Base-by-base conservation (phyloP, 768 basidiomycete species). In the Collybia sp. region DNA sequence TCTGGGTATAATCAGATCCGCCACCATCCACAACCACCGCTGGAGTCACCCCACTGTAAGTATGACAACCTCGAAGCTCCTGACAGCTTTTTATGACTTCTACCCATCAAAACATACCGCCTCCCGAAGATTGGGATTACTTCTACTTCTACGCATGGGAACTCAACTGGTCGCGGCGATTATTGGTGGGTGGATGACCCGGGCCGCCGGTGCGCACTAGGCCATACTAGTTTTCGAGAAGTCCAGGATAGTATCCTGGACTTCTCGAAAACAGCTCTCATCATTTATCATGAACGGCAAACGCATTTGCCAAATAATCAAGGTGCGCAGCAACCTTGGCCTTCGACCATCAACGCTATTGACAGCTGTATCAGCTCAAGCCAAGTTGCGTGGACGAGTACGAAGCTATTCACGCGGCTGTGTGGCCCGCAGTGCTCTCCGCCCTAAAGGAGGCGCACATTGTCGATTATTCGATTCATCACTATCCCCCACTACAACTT, bases 381-480 rank as follows among this genome's bases (percentile, higher is more conserved):
- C 77, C 79, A 2, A 64, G 67, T 3, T 61, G 66, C 3, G 72
- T 62, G 12, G 69, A 63, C 8, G 77, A 80, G 52, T 84, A 83
- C 64, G 76, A 71, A 46, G 54, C 60, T n/a, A 59, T 82, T 36
- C 88, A 89, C 53, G 69, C 72, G 0, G 68, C 68, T 5, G 82
- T 84, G 38, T 88, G 85, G 83, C 83, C 83, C 2, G 67, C 73
- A 16, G 85, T 89, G 2, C 77, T 89, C 17, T 75, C 72, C 18
- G 74, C 84, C 6, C 69, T 88, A 17, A 68, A 74, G 48, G 70
- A 73, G 10, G 74, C 83, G 42, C 77, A 89, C 59, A 75, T 89
- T 46, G 65, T 68, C 32, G 86, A 91, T 64, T 91, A 90, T 58
- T 85, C 84, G 13, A 90, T 90, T 61, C 72, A 85, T 54, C 75